Percentiles rank a stretch among this genome's conserved stretches.
Evolutionary conservation across 2,329 filamentous ascomycete species (phyloP).

Genomic region (Bipolaris victoriae): DNA sequence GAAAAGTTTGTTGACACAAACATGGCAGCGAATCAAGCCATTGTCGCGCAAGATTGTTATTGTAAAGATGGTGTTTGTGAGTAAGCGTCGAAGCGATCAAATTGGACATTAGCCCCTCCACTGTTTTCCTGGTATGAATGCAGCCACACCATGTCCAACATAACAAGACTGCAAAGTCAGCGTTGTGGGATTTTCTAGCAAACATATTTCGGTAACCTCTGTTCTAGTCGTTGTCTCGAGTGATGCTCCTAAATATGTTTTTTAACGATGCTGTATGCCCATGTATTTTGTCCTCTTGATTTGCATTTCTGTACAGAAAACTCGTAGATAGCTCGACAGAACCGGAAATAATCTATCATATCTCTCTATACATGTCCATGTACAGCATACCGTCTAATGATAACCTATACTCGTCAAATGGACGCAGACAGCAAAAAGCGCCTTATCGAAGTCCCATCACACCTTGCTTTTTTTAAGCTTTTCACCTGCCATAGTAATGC

Average conservation of each 20-base stretch:
- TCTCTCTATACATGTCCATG: neutral
- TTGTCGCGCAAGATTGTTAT: neutral
- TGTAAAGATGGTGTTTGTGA: slow-evolving; percentile 3
- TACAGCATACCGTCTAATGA: neutral
- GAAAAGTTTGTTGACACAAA: neutral
- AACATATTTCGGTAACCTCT: too few species aligned
- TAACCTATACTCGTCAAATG: neutral
- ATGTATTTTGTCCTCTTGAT: neutral
- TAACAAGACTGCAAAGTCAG: neutral
- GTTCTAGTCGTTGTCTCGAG: too few species aligned
- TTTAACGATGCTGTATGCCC: neutral
- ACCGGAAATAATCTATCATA: neutral
- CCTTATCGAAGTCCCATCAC: slow-evolving; percentile 7
- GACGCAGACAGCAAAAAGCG: neutral
- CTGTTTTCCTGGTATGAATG: neutral
- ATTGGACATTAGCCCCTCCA: slow-evolving; percentile 3
- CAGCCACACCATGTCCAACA: neutral
- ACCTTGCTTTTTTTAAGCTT: neutral
- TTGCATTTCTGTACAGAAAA: neutral
- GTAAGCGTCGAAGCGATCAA: slow-evolving; percentile 13
- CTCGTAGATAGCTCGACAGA: neutral
- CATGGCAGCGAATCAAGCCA: neutral
- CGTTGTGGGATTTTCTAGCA: too few species aligned
- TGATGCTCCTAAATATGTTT: neutral
- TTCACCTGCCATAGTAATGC: slow-evolving; percentile 72